phyloP scores from a whole-genome alignment of 768 basidiomycete species.

The Leccinum uliginosum region DNA sequence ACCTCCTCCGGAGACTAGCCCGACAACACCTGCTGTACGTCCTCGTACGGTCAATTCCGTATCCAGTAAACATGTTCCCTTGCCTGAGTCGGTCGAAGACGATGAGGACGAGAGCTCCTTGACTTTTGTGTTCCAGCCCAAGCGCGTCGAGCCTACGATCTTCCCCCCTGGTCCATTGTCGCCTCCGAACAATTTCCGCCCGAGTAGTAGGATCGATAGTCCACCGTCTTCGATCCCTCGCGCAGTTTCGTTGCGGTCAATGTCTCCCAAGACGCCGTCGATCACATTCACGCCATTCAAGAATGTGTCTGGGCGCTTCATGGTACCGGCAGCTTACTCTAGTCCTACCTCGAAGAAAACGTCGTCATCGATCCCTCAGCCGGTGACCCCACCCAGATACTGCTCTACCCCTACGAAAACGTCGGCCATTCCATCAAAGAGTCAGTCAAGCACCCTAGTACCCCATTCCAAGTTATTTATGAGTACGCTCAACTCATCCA shows the following conservation, averaged over 20 bases:
- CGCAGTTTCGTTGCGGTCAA: conserved; percentile 33
- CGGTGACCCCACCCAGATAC: conserved; percentile 38
- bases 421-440: conserved; percentile 28
- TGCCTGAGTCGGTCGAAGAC: conserved; percentile 15
- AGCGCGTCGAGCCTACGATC: conserved; percentile 4
- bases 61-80: conserved; percentile 2
- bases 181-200: conserved; percentile 5
- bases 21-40: conserved; percentile 19
- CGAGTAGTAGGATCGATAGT: conserved; percentile 14
- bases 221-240: conserved; percentile 55
- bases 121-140: conserved; percentile 17
- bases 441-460: conserved; percentile 28
- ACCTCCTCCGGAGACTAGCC: conserved; percentile 14
- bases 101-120: conserved; percentile 20
- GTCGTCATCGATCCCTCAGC: conserved; percentile 62
- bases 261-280: conserved; percentile 26
- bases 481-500: conserved; percentile 60
- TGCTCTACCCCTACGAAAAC: conserved; percentile 30
- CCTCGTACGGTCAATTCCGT: not conserved
- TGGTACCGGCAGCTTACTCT: conserved; percentile 21
- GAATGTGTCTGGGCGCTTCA: conserved; percentile 25
- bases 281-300: conserved; percentile 35
- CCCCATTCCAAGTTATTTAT: conserved; percentile 43
- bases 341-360: conserved; percentile 52
- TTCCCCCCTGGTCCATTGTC: conserved; percentile 11